Evolutionary conservation across 768 basidiomycete species (phyloP), one percentile per base, ranked within the genome.

Genomic region (Sarcodon aspratus): DNA sequence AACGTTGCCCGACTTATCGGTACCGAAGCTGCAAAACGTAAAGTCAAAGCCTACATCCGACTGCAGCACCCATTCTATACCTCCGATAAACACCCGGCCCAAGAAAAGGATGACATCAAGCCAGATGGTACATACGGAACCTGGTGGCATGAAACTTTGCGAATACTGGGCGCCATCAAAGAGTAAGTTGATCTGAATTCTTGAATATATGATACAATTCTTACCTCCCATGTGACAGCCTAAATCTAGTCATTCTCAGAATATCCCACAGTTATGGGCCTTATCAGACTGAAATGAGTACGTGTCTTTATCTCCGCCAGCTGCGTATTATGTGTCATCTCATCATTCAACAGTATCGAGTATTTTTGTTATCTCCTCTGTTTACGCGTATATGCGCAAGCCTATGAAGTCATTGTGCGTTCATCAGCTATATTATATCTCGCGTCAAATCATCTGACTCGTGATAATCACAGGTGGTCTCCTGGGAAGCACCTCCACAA

Each of bases 81-180:
- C 57, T 80, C 79, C 17, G 77, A 76, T 52, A 89, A 86, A 62
- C 74, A 73, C 36, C 53, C 69, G 13, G 74, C 80, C 52, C 69
- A 78, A 47, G 90, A 91, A 68, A 82, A 80, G 60, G 82, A 85
- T 43, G 80, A 83, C 49, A 65, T 80, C 44, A 84, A 85, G 58
- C 88, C 90, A 9, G 64, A 69, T 15, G 82, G 80, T 42, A 74
- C 78, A 6, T 64, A 80, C 51, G 89, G 90, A 13, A 78, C 69
- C 13, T 93, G 90, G 90, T 92, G 88, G 86, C 90, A 93, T 55
- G 90, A 92, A 67, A 79, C 85, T 1, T 67, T 86, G 21, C 75
- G 89, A 33, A 76, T 76, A 61, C 61, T 92, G 52, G 85, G 81
- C 17, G 78, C 80, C 6, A 86, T 91, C 49, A 70, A 79, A 52